Conservation (phyloP, 306 rosid species). For the Dryas octopetala region DNA sequence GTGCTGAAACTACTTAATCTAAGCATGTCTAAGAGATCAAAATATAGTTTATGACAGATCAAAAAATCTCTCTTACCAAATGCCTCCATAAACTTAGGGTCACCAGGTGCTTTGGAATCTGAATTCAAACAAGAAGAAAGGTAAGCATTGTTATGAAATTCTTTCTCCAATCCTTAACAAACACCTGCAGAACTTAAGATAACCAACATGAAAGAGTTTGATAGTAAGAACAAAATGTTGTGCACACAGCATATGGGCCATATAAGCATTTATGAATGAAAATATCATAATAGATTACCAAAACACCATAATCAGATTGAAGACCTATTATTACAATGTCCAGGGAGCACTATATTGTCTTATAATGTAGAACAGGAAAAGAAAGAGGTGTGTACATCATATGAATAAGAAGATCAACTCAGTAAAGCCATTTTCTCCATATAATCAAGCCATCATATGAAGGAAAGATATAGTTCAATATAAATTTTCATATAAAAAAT, state of each 20-base stretch:
- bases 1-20: background rate
- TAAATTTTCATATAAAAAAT: background rate
- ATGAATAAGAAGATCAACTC: background rate
- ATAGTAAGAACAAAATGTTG: background rate
- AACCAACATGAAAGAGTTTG: background rate
- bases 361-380: background rate
- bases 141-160: conserved; percentile 20
- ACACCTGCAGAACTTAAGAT: background rate
- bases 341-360: background rate
- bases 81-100: conserved; percentile 78
- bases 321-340: background rate
- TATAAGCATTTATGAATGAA: background rate
- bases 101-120: conserved; percentile 80
- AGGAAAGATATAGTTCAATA: background rate
- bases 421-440: background rate
- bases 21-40: conserved; percentile 3
- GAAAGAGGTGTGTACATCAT: background rate
- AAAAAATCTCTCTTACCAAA: conserved; percentile 60
- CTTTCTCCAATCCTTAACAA: conserved; percentile 11
- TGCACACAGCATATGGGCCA: conserved; percentile 1
- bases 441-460: background rate
- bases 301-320: background rate
- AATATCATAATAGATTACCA: background rate
- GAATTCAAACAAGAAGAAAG: conserved; percentile 35
- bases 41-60: conserved; percentile 20